A percentile compares a stretch with the other conserved stretches of the same genome.
Conservation (phyloP, 2,329 filamentous ascomycete species). For the Magnaporthiopsis rhizophila region DNA sequence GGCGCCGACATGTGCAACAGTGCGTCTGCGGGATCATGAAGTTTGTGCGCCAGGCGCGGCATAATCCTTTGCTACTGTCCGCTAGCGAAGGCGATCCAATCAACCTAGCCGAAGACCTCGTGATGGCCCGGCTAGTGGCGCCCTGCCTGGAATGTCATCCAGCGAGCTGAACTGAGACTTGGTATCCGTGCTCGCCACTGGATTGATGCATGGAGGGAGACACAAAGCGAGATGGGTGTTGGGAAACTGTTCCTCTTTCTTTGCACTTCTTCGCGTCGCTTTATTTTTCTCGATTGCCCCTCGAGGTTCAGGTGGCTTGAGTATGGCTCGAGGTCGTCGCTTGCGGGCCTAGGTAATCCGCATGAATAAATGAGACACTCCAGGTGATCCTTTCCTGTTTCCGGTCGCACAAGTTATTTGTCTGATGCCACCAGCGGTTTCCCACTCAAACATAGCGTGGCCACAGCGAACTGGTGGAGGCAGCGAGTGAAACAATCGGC, state of each 20-base stretch:
- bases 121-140: not conserved
- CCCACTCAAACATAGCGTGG: not conserved
- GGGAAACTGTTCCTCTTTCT: too few species aligned
- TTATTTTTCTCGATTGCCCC: not conserved
- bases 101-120: not conserved
- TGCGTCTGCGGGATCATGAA: not conserved
- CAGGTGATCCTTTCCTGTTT: not conserved
- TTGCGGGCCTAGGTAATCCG: not conserved
- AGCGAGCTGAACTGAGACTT: not conserved
- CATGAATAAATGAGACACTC: not conserved
- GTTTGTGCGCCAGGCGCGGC: not conserved
- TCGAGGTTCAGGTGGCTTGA: not conserved
- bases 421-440: not conserved
- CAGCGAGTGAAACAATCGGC: not conserved
- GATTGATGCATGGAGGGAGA: not conserved
- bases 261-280: too few species aligned
- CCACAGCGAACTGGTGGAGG: not conserved
- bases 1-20: not conserved
- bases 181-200: not conserved
- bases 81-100: not conserved
- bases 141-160: not conserved
- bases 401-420: not conserved
- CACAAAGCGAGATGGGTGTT: too few species aligned
- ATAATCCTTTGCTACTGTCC: not conserved
- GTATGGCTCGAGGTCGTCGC: too few species aligned